phyloP scores from a whole-genome alignment of 2,329 filamentous ascomycete genomes.

The Beauveria sp. region DNA sequence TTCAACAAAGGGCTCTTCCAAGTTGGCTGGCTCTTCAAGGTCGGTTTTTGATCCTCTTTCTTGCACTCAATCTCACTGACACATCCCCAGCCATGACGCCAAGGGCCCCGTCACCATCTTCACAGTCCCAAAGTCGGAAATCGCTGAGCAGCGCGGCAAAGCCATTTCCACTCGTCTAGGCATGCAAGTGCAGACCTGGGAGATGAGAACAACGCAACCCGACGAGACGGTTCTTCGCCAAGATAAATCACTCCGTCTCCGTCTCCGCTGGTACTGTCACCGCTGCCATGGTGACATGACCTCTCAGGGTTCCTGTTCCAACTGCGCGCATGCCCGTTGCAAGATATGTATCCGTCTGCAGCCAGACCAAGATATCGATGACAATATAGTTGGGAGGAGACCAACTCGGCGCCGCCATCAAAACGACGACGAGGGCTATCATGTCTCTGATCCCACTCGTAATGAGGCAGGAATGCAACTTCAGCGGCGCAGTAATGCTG shows the following conservation, averaged over 20 bases:
- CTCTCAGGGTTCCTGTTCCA: slow-evolving; percentile 61
- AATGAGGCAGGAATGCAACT: slow-evolving; percentile 43
- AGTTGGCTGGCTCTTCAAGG: not conserved
- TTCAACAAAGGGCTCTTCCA: not conserved
- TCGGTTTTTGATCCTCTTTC: not conserved
- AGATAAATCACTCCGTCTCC: slow-evolving; percentile 71
- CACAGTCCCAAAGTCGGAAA: slow-evolving; percentile 40
- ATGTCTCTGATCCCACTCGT: slow-evolving; percentile 42
- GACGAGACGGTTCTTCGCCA: slow-evolving; percentile 54
- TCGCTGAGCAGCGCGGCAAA: slow-evolving; percentile 50
- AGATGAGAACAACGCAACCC: slow-evolving; percentile 41
- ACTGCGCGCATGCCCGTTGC: slow-evolving; percentile 75
- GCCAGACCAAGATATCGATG: slow-evolving; percentile 52
- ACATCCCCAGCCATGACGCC: not conserved
- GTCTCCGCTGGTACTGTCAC: slow-evolving; percentile 74
- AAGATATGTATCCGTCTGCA: slow-evolving; percentile 72
- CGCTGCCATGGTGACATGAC: slow-evolving; percentile 70
- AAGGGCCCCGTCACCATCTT: slow-evolving; percentile 17
- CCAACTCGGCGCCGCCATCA: slow-evolving; percentile 32
- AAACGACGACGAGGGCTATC: slow-evolving; percentile 48
- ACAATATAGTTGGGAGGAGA: slow-evolving; percentile 39
- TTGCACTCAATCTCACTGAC: not conserved
- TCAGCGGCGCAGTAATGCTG: slow-evolving; percentile 56
- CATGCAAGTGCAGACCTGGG: slow-evolving; percentile 45
- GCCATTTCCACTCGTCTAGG: slow-evolving; percentile 49